These are phyloP conservation scores for Lactarius sp. DNA, from an alignment of 768 basidiomycete species.

Conservation along the genomic window DNA sequence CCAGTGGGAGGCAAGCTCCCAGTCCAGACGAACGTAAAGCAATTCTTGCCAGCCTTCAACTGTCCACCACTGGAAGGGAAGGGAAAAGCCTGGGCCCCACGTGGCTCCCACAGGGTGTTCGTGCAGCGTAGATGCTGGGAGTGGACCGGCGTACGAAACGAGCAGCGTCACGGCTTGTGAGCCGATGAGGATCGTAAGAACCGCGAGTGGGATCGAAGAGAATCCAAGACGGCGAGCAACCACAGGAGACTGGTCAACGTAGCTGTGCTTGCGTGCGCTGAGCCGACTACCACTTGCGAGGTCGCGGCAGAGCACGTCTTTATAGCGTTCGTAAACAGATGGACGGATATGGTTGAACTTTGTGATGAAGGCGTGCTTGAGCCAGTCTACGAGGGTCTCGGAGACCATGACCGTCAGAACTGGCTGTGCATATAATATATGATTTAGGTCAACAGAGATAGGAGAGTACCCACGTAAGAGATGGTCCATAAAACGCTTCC, in stretches of 20 bases:
- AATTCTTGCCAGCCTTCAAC: conserved; percentile 24
- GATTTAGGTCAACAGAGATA: conserved; percentile 1
- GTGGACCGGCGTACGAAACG: conserved; percentile 36
- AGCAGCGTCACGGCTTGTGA: conserved; percentile 64
- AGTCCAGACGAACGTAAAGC: conserved; percentile 35
- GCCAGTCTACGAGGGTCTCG: conserved; percentile 95
- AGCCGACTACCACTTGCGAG: conserved; percentile 72
- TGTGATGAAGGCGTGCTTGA: conserved; percentile 98
- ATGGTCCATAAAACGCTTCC: conserved; percentile 83
- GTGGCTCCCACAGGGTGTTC: conserved; percentile 30
- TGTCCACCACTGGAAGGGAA: conserved; percentile 42
- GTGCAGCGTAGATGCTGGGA: conserved; percentile 16
- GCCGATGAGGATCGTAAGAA: conserved; percentile 71
- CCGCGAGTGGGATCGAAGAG: conserved; percentile 86
- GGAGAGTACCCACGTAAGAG: conserved; percentile 61
- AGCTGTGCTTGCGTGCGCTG: conserved; percentile 76
- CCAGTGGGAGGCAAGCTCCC: conserved; percentile 47
- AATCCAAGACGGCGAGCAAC: conserved; percentile 93
- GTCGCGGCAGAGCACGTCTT: conserved; percentile 92
- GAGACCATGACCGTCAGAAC: conserved; percentile 86
- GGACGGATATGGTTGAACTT: conserved; percentile 99
- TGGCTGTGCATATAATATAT: conserved; percentile 48
- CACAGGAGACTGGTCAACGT: conserved; percentile 93
- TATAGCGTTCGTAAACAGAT: conserved; percentile 90
- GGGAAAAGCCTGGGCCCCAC: conserved; percentile 30